Evolutionary conservation across 2,329 filamentous ascomycete genomes (phyloP), one percentile per base, ranked within the genome.

Genomic region (Trichoderma endophyticum): DNA sequence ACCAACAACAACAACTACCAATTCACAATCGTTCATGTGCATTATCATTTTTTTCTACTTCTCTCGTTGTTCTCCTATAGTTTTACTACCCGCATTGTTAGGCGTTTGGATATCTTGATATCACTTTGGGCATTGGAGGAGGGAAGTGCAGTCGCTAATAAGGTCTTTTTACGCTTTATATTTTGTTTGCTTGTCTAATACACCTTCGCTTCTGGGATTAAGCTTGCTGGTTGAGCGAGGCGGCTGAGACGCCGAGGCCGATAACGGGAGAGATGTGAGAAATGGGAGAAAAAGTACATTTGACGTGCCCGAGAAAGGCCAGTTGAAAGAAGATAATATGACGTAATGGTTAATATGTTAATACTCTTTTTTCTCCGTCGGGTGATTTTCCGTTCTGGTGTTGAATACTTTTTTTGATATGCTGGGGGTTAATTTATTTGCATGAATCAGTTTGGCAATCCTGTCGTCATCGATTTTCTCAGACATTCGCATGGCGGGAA

Each of bases 81-180:
- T 14, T 39, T 51, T 48, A 51, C 28, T 69, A 72, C 30, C 71
- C 73, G 72, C 75, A 75, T 76, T 63, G 28, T 71, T 30, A 54
- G 74, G 73, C 71, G 72, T 75, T 75, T 71, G 73, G 69, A 73
- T 66, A 73, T 61, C 71, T 73, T 72, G 57, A 73, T 72, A 72
- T 72, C 72, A 73, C 65, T 73, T 61, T 71, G 71, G 48, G 59
- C 68, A 70, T 66, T 34, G 64, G 54, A 54, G 54, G 43, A 51
- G 43, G 26, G 62, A 39, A 76, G 73, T 73, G 72, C 77, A 75
- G 73, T 76, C 78, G 75, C 74, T 71, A 59, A 74, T 69, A 67
- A 75, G 75, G 34, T 11, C 34, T 24, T 24, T 54, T 68, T 74
- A 78, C 74, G 76, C 77, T 77, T 76, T 71, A 51, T 59, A 66